Evolutionary conservation across 352 stramenopile species (phyloP).

Genomic region (Phytophthora chlamydospora): DNA sequence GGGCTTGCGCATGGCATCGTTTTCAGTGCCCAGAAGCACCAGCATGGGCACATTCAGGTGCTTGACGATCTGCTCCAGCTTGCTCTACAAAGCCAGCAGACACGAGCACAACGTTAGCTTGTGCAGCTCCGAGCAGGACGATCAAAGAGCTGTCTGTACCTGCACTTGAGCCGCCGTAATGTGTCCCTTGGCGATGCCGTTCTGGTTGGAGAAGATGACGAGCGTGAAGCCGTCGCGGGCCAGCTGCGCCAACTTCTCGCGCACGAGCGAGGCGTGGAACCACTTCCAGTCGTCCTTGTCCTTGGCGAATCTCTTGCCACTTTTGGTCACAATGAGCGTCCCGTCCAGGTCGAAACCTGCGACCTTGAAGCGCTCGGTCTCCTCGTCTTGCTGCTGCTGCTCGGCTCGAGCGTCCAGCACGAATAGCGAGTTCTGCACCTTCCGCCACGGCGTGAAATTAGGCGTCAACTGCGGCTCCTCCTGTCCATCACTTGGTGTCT

Average conservation of each 20-base stretch:
- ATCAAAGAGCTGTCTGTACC: constrained; percentile 28
- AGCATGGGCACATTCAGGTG: constrained; percentile 73
- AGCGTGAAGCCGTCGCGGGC: constrained; percentile 55
- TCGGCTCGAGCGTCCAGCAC: constrained; percentile 53
- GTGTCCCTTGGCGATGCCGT: constrained; percentile 82
- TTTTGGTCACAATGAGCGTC: constrained; percentile 87
- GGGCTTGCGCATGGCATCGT: constrained; percentile 84
- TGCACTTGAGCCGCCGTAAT: constrained; percentile 61
- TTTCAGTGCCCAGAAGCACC: constrained; percentile 71
- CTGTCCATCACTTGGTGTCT: not conserved
- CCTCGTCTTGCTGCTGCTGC: constrained; percentile 15
- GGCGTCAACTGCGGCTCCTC: constrained; percentile 20
- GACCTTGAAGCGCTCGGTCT: constrained; percentile 47
- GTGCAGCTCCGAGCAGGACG: not conserved
- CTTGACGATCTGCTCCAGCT: constrained; percentile 67
- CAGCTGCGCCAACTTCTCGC: constrained; percentile 56
- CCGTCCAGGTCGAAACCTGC: constrained; percentile 84
- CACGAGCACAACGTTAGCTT: not conserved
- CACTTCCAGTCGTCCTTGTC: constrained; percentile 78
- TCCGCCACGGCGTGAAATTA: constrained; percentile 52
- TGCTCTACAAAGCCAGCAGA: constrained; percentile 41
- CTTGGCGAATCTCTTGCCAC: constrained; percentile 79
- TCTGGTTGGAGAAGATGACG: constrained; percentile 87
- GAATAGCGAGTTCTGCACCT: constrained; percentile 45
- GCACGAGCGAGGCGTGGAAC: constrained; percentile 67